Evolutionary conservation across 805 yeast species (phyloP), one percentile per base, ranked within the genome.

Genomic region (Candida maesae): DNA sequence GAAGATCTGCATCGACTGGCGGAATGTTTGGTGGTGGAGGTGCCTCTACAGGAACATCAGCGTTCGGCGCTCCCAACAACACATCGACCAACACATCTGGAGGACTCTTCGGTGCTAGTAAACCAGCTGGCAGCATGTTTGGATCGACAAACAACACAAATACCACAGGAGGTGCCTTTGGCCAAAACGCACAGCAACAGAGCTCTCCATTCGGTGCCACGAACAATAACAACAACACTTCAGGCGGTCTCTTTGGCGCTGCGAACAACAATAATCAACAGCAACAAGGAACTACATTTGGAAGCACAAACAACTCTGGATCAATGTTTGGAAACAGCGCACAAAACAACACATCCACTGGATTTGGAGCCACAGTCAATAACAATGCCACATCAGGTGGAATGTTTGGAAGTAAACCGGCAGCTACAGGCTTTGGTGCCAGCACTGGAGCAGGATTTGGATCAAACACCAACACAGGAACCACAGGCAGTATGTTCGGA

Each of bases 61-160:
- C 35, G 1, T 60, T 63, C 45, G 66, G 65, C 15, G 37, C 31
- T 6, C 14, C 38, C 20, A 33, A 28, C 38, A 31, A 21, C 38
- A 36, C 36, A 21, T 29, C 29, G 25, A 33, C n/a, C n/a, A n/a
- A 30, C 36, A 32, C 28, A 26, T 33, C 29, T 15, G 46, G 46
- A 31, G 73, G 74, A 5, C 55, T 72, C 42, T 75, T 75, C 55
- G 78, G 78, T 13, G 59, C 54, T 15, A 16, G 14, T n/a, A 12
- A 8, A 14, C 7, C 27, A 6, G 11, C 35, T 17, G 45, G 47
- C 21, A 73, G 74, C 5, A 55, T 73, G 40, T 75, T 76, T 55
- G 78, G 78, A 12, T 58, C 53, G 15, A 5, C 43, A 19, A 24
- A 21, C 6, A 23, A 44, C 8, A 33, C 45, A 15, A 33, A 28